These are phyloP conservation scores for Lasiosphaeria miniovina DNA, from an alignment of 495 filamentous ascomycete genomes.

Conservation along the genomic window DNA sequence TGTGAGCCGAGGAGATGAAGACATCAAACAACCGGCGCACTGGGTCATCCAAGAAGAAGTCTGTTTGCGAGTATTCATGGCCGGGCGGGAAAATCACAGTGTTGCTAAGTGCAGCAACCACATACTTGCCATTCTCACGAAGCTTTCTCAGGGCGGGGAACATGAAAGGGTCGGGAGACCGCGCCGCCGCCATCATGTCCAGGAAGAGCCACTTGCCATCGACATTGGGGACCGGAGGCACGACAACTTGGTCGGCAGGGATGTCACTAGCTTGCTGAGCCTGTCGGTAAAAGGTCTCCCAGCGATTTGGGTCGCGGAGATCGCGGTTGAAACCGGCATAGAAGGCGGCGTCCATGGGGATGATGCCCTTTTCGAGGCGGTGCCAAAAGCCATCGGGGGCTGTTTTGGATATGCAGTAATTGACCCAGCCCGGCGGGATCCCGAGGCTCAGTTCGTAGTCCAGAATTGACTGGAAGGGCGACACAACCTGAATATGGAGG, in stretches of 20 bases:
- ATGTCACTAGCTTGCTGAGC: conserved; percentile 29
- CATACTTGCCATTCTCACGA: conserved; percentile 57
- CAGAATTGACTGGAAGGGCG: conserved; percentile 87
- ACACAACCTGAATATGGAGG: conserved; percentile 64
- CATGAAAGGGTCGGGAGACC: conserved; percentile 78
- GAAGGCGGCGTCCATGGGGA: conserved; percentile 68
- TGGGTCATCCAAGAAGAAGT: conserved; percentile 41
- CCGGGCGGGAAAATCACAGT: conserved; percentile 75
- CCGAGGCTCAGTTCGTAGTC: conserved; percentile 73
- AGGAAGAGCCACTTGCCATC: conserved; percentile 82
- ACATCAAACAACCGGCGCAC: conserved; percentile 69
- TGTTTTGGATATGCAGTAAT: conserved; percentile 76
- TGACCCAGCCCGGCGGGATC: conserved; percentile 86
- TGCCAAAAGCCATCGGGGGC: conserved; percentile 88
- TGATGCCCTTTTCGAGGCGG: conserved; percentile 70
- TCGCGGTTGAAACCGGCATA: conserved; percentile 75
- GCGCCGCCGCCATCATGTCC: conserved; percentile 81
- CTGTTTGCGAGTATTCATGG: conserved; percentile 50
- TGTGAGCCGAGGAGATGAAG: conserved; percentile 79
- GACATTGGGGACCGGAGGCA: conserved; percentile 65
- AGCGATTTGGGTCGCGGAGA: conserved; percentile 60
- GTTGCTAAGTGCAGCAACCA: conserved; percentile 83
- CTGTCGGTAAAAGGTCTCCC: conserved; percentile 51
- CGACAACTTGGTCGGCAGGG: conserved; percentile 26
- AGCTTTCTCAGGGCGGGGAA: conserved; percentile 75